phyloP scores from a whole-genome alignment of 352 stramenopile species.

The Albugo laibachii region DNA sequence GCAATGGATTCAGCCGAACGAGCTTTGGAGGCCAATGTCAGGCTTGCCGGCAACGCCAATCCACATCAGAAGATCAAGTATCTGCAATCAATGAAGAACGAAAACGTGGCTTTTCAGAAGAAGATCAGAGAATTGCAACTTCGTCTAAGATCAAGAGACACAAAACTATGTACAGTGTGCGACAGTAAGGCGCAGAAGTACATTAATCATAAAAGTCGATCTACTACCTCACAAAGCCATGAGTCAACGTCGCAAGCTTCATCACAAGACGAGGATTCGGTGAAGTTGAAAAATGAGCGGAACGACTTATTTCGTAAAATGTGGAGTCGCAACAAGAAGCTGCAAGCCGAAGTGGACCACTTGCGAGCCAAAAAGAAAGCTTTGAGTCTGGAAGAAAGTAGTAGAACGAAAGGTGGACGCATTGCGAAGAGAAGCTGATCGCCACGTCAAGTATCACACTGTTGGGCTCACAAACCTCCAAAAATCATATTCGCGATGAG shows the following conservation, averaged over 20 bases:
- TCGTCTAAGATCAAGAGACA: constrained; percentile 10
- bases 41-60: constrained; percentile 36
- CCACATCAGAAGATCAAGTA: constrained; percentile 58
- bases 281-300: constrained; percentile 13
- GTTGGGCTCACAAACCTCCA: too few species aligned
- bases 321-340: constrained; percentile 21
- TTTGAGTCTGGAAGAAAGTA: constrained; percentile 1
- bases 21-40: constrained; percentile 32
- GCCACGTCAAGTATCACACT: too few species aligned
- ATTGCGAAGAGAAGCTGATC: neutral
- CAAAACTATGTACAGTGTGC: constrained; percentile 4
- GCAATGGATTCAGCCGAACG: constrained; percentile 25
- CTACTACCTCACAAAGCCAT: constrained; percentile 9
- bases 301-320: constrained; percentile 28
- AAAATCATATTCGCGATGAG: too few species aligned
- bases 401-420: neutral
- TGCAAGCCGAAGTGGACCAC: constrained; percentile 24
- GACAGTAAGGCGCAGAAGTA: neutral
- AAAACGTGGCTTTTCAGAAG: constrained; percentile 26
- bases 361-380: constrained; percentile 17
- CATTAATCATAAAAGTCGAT: neutral
- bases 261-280: constrained; percentile 9
- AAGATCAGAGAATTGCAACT: constrained; percentile 39
- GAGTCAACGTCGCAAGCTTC: constrained; percentile 5
- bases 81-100: constrained; percentile 39